Evolutionary conservation across 495 filamentous ascomycete species (phyloP).

Genomic region (Trichocladium uniseriatum): DNA sequence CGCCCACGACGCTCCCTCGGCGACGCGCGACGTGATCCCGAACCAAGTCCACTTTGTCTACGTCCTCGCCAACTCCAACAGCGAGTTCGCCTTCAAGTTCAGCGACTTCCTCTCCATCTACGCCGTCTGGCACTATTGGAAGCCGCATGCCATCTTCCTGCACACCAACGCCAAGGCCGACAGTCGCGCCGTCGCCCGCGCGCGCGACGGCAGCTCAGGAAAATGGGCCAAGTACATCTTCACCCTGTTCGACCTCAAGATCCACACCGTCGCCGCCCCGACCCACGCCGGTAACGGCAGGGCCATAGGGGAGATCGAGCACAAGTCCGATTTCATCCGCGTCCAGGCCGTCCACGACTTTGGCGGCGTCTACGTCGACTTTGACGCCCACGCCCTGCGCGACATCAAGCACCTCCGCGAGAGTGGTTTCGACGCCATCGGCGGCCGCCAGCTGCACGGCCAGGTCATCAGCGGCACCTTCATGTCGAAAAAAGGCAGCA

Average conservation of each 20-base stretch:
- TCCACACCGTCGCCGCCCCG: constrained; percentile 7
- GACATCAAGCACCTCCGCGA: constrained; percentile 6
- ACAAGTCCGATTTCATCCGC: constrained; percentile 18
- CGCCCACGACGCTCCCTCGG: too few species aligned
- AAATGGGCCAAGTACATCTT: constrained; percentile 20
- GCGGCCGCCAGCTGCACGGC: constrained; percentile 5
- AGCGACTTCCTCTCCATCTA: constrained; percentile 18
- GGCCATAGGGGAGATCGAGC: constrained; percentile 10
- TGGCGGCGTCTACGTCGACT: constrained; percentile 20
- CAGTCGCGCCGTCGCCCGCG: constrained; percentile 21
- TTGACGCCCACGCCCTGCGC: constrained; percentile 14
- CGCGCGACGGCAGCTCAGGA: constrained; percentile 36
- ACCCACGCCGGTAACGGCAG: constrained; percentile 10
- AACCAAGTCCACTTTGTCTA: constrained; percentile 18
- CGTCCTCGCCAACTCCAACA: constrained; percentile 5
- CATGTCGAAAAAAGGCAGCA: background rate
- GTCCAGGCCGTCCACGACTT: constrained; percentile 1
- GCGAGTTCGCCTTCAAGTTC: constrained; percentile 16
- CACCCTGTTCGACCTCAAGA: constrained; percentile 1
- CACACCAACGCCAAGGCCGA: constrained; percentile 38
- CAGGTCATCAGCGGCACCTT: constrained; percentile 18
- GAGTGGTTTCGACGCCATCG: constrained; percentile 11
- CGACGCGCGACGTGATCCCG: constrained; percentile 6
- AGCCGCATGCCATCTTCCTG: constrained; percentile 20
- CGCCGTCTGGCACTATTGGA: constrained; percentile 3